Base-by-base conservation (phyloP, 176 grass and related monocot species). In the Avena atlantica region DNA sequence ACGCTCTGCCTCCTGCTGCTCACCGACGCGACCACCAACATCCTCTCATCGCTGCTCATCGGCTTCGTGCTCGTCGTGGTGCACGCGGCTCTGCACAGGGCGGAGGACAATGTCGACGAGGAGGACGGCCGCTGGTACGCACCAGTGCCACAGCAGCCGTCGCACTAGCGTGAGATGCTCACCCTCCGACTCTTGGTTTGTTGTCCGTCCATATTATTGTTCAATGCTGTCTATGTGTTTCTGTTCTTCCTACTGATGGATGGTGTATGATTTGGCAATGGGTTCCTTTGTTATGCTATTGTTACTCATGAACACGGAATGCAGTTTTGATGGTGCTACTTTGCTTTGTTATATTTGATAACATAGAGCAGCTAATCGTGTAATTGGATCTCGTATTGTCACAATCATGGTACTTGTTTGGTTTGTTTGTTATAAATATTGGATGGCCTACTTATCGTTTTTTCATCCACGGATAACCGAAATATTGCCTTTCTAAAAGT, bases 1-100 rank as follows among this genome's bases (percentile, higher is more conserved):
- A 98, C 95, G 68, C 89, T 95, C 70, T 88, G 2, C 16, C 62
- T 95, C n/a, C 89, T 95, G 7, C 93, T 98, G 17, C 84, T 92
- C 71, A 98, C 97, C 31, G 76, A 69, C 84, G 94, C 90, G 3
- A 98, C 90, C 17, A 14, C 24, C 48, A 94, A 94, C 89, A 91
- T 98, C 80, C 84, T 98, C 64, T 76, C 93, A 2, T 92, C 93
- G 27, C 84, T 98, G 45, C 81, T 94, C 55, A 9, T 91, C 4
- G 90, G 93, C 2, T 29, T 96, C 27, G 69, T 92, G 40, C 75
- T 98, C 53, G 94, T 98, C 31, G 58, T 84, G 8, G 25, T 89
- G 2, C 90, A 98, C 75, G 97, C 92, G 1, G 86, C 87, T 9
- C 50, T 96, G 51, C 91, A 84, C 71, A 89, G 80, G 72, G 65